A percentile compares a stretch with the other conserved stretches of the same genome.
Conservation (phyloP, 257 asterid species). For the Anisodus tanguticus region DNA sequence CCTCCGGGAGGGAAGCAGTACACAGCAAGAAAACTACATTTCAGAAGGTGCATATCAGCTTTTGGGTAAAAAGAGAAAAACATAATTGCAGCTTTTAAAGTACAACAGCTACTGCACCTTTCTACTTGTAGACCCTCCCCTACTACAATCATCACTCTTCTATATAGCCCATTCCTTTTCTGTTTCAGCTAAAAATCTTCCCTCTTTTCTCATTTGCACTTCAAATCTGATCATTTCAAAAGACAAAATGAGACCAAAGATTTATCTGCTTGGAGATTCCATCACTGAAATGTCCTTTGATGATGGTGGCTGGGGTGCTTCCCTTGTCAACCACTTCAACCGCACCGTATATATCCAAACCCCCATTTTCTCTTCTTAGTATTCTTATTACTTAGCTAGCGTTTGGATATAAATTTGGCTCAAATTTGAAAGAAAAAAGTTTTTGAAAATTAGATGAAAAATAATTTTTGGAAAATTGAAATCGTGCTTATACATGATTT, state of each 20-base stretch:
- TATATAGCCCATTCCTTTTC: not conserved
- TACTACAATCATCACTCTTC: not conserved
- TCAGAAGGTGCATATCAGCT: not conserved
- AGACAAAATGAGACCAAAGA: conserved; percentile 69
- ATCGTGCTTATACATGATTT: too few species aligned
- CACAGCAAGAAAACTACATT: not conserved
- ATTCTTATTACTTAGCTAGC: not conserved
- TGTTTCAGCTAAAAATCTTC: not conserved
- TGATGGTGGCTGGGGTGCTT: conserved; percentile 88
- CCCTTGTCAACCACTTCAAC: conserved; percentile 73
- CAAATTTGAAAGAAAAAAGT: too few species aligned
- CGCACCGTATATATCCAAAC: conserved; percentile 51
- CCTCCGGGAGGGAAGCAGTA: too few species aligned
- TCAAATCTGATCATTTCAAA: not conserved
- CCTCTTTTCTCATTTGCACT: not conserved
- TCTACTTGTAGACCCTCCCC: not conserved
- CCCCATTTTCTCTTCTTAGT: not conserved
- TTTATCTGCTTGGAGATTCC: conserved; percentile 91
- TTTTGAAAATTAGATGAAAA: too few species aligned
- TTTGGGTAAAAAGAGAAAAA: not conserved
- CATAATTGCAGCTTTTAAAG: conserved; percentile 5
- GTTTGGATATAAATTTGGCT: too few species aligned
- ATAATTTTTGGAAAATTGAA: too few species aligned
- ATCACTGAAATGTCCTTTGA: conserved; percentile 73
- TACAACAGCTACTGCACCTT: not conserved